Evolutionary conservation across 2,329 filamentous ascomycete species (phyloP).

Genomic region (Trichoderma sp.): DNA sequence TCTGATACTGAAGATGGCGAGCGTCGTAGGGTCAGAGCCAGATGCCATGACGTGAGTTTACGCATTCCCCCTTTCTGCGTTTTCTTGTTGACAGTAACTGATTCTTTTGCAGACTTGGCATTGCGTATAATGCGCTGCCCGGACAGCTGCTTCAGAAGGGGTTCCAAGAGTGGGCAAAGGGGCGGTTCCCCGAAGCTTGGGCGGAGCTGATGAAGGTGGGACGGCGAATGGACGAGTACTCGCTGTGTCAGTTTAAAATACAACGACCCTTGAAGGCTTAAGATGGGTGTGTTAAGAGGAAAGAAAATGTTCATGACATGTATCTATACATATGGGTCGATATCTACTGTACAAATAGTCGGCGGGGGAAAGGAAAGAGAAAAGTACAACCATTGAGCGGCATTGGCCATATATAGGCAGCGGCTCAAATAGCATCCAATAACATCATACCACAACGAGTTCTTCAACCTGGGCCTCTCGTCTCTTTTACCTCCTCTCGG

Average conservation of each 20-base stretch:
- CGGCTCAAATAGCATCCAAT: conserved; percentile 4
- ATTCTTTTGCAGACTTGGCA: conserved; percentile 62
- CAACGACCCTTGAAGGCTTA: conserved; percentile 52
- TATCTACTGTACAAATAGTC: conserved; percentile 43
- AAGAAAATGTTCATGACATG: conserved; percentile 33
- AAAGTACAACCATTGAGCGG: conserved; percentile 16
- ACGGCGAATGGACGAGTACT: conserved; percentile 48
- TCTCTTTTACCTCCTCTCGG: conserved; percentile 27
- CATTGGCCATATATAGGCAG: background rate
- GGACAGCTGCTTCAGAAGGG: conserved; percentile 65
- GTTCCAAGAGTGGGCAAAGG: conserved; percentile 74
- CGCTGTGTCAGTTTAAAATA: conserved; percentile 54
- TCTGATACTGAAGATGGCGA: conserved; percentile 67
- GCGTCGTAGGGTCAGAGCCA: conserved; percentile 66
- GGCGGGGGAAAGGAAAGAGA: background rate
- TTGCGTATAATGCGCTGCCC: conserved; percentile 73
- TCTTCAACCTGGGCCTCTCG: background rate
- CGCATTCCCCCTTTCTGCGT: background rate
- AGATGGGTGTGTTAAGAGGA: conserved; percentile 39
- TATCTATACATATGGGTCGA: conserved; percentile 42
- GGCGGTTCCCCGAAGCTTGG: conserved; percentile 71
- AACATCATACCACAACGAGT: background rate
- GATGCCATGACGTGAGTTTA: conserved; percentile 69
- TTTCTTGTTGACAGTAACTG: conserved; percentile 10
- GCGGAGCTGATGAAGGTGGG: conserved; percentile 61